Conservation (phyloP, 192 early-diverging fungal species). For the Backusella westeae region DNA sequence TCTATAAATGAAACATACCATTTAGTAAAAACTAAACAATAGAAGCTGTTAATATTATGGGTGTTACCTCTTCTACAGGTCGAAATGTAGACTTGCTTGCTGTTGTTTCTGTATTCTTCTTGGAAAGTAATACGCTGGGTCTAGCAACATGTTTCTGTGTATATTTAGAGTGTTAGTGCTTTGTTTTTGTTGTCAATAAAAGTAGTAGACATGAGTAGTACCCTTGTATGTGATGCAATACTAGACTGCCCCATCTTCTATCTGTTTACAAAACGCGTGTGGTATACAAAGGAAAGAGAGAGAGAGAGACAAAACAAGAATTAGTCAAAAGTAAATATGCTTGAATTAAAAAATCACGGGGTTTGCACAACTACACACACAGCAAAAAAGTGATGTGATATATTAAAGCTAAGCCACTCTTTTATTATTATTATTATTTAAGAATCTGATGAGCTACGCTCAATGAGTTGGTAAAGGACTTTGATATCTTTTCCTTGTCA, state of each 20-base stretch:
- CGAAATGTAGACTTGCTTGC: background rate
- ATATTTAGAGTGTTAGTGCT: background rate
- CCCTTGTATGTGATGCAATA: background rate
- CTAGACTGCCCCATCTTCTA: background rate
- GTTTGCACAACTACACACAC: background rate
- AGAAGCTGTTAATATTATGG: background rate
- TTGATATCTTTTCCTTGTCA: constrained; percentile 12
- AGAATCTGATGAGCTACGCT: background rate
- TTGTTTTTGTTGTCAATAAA: background rate
- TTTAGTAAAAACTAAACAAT: background rate
- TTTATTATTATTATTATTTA: background rate
- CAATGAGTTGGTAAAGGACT: constrained; percentile 18
- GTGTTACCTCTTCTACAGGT: constrained; percentile 3
- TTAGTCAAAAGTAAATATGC: background rate
- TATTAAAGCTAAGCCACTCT: background rate
- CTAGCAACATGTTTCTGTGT: background rate
- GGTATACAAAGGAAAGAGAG: background rate
- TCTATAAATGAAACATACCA: background rate
- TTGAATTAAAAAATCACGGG: background rate
- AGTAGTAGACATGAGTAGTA: background rate
- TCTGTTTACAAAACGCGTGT: background rate
- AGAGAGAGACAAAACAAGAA: background rate
- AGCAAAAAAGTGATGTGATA: background rate
- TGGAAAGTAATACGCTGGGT: background rate
- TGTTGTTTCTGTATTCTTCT: background rate